Evolutionary conservation across 495 filamentous ascomycete genomes (phyloP).

Genomic region (Choiromyces venosus): DNA sequence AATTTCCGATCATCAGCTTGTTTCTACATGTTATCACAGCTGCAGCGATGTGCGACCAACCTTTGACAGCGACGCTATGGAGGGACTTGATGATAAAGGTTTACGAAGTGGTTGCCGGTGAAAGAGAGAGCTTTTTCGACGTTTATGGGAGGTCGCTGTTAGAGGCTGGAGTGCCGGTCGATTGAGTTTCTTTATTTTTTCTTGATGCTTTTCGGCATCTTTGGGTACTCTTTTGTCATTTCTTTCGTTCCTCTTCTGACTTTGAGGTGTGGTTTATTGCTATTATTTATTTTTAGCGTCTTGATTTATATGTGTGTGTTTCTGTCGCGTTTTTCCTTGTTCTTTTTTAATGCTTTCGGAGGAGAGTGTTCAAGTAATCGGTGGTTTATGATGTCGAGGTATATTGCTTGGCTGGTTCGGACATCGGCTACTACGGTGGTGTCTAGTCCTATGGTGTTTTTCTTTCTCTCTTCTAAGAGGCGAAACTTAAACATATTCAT

Average conservation of each 20-base stretch:
- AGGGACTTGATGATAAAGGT: background rate
- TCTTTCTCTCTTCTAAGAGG: too few relatives aligned
- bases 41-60: background rate
- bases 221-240: background rate
- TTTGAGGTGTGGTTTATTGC: background rate
- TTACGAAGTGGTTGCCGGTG: conserved; percentile 17
- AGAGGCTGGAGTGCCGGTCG: background rate
- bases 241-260: background rate
- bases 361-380: background rate
- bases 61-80: conserved; percentile 6
- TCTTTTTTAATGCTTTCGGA: too few relatives aligned
- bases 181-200: background rate
- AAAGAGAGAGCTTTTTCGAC: conserved; percentile 13
- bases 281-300: too few relatives aligned
- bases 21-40: background rate
- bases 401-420: background rate
- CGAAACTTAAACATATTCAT: background rate
- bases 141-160: background rate
- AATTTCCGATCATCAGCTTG: background rate
- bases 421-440: background rate
- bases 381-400: background rate
- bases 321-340: too few relatives aligned
- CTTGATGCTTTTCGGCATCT: background rate
- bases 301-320: too few relatives aligned
- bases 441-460: background rate